Base-by-base conservation (phyloP, 805 yeast species). In the Sugiyamaella qingdaonensis region DNA sequence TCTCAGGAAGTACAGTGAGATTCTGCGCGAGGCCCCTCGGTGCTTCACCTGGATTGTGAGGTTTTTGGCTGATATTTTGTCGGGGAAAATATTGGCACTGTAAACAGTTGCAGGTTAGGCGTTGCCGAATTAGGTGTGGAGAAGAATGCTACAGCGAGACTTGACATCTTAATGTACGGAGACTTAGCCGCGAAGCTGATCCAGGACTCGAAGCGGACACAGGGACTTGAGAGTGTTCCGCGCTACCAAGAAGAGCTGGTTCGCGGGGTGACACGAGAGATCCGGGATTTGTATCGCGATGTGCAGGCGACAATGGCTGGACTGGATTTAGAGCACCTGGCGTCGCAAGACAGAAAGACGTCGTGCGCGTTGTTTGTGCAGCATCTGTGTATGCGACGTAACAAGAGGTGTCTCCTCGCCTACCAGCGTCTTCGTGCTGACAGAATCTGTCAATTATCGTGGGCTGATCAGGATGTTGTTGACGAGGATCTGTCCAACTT, bases 391-490 rank as follows among this genome's bases (percentile, higher is more conserved):
- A 82, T 90, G 83, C 78, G 94, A 56, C 72, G 98, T 48, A 91
- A 95, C 72, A 95, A 94, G 67, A 73, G 99, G 49, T 89, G 97
- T 67, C 65, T 94, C 35, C 66, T 94, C 49, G 97, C 96, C 0
- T 90, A 94, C 64, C 88, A 91, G 64, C 76, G 77, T 55, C 76
- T 81, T 33, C 73, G 99, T 50, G 81, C 92, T 2, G 79, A 78
- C 44, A 78, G 82, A 54, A 68, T 94, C 42, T 87, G 78, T 53
- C 81, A 80, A 52, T 67, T 83, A 59, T 80, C 81, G 1, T 91
- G 97, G 97, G 78, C 80, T 60, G 73, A 54, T 60, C 58, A 60
- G 48, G 67, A 61, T 31, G 53, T 66, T 35, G 53, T 54, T 55
- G 64, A 52, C 29, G 54, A 59, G 35, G 66, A 74, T 47, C 43